Conservation (phyloP, 2,329 filamentous ascomycete genomes). For the Fusarium luffae region DNA sequence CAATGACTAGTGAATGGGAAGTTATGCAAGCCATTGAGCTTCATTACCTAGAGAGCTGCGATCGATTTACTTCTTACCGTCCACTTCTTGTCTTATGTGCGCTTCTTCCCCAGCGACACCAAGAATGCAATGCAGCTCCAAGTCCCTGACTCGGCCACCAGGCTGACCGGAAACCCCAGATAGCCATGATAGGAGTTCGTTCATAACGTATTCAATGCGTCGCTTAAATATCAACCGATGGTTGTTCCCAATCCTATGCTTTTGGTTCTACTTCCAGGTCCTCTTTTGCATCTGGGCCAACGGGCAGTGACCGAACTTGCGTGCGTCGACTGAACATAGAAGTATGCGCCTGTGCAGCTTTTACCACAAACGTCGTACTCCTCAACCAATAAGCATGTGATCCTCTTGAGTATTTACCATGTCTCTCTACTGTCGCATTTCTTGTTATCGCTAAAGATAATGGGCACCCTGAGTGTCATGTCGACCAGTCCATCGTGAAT, state of each 20-base stretch:
- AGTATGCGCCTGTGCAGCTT: background rate
- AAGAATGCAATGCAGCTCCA: background rate
- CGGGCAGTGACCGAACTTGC: background rate
- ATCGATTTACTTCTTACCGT: background rate
- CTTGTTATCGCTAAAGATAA: background rate
- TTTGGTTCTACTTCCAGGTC: background rate
- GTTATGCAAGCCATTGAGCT: background rate
- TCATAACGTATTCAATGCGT: background rate
- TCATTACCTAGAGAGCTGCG: background rate
- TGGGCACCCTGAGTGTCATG: background rate
- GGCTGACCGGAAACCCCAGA: background rate
- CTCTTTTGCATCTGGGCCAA: background rate
- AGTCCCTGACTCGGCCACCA: background rate
- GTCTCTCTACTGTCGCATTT: background rate
- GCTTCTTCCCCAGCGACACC: background rate
- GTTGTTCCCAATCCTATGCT: background rate
- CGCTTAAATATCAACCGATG: accelerated
- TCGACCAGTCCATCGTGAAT: background rate
- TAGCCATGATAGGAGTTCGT: background rate
- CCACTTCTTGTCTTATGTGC: background rate
- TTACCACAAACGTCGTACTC: background rate
- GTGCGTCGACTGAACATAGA: background rate
- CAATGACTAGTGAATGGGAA: background rate
- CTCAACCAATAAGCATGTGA: accelerated
- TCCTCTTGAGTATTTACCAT: accelerated